These are phyloP conservation scores for Ilyonectria sp. DNA, from an alignment of 2,329 filamentous ascomycete genomes.

Conservation along the genomic window DNA sequence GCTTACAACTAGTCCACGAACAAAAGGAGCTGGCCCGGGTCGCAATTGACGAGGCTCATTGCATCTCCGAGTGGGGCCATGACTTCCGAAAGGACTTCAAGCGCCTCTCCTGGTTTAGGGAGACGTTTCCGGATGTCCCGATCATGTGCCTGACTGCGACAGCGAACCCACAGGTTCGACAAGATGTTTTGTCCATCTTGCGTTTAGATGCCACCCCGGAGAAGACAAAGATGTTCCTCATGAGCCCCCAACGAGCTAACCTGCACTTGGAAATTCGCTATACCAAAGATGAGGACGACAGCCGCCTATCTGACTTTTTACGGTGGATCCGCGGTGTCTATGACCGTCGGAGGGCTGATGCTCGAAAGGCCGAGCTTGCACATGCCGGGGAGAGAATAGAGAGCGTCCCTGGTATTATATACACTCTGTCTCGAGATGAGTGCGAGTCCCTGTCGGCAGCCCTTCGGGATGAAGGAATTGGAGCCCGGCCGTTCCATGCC, in stretches of 20 bases:
- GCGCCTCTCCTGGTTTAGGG: slow-evolving; percentile 86
- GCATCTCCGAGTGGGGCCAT: slow-evolving; percentile 98
- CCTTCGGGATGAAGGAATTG: slow-evolving; percentile 78
- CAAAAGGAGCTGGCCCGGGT: slow-evolving; percentile 90
- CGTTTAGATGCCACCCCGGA: slow-evolving; percentile 73
- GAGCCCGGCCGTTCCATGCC: slow-evolving; percentile 81
- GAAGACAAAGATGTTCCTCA: slow-evolving; percentile 81
- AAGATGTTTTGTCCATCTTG: slow-evolving; percentile 86
- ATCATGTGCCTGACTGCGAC: slow-evolving; percentile 96
- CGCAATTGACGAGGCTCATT: slow-evolving; percentile 95
- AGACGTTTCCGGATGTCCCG: slow-evolving; percentile 85
- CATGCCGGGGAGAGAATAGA: slow-evolving; percentile 69
- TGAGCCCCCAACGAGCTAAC: slow-evolving; percentile 87
- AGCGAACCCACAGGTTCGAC: slow-evolving; percentile 83
- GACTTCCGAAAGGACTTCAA: slow-evolving; percentile 97
- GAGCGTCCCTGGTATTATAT: slow-evolving; percentile 83
- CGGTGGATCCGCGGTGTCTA: slow-evolving; percentile 83
- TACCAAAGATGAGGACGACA: slow-evolving; percentile 81
- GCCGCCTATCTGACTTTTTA: slow-evolving; percentile 81
- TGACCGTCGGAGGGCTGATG: slow-evolving; percentile 73
- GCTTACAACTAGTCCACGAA: slow-evolving; percentile 79
- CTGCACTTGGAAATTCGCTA: slow-evolving; percentile 93
- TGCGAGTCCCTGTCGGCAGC: slow-evolving; percentile 79
- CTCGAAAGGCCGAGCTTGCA: slow-evolving; percentile 72
- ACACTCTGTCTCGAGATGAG: slow-evolving; percentile 81